Evolutionary conservation across 1,284 basidiomycete species (phyloP), one percentile per base, ranked within the genome.

Genomic region (Hymenochaete sp.): DNA sequence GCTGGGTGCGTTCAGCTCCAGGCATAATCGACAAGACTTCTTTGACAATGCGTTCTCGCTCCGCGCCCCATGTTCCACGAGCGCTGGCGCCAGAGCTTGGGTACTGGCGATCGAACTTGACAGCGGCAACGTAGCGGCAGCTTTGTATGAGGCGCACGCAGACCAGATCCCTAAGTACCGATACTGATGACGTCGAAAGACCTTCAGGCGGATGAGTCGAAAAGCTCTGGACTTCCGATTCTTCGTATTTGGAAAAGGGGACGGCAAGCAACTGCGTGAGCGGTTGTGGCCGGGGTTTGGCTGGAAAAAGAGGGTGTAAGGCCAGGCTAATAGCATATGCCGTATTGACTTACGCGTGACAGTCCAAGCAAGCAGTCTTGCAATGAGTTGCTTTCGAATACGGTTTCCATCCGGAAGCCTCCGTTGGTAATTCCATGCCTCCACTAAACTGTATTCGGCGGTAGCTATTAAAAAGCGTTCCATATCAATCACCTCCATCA

Each of bases 91-190:
- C 54, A 2, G 62, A 64, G 13, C 69, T 63, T 3, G 69, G 62
- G 52, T 84, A 79, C 53, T 74, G 68, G 47, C 75, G 73, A 63
- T 91, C 88, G 26, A 87, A 70, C 59, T 82, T 81, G 52, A 91
- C 73, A 1, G 84, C 84, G 25, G 79, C 76, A 0, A 74, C 67
- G 56, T 84, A 82, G 50, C 77, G 73, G 3, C 87, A 88, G 4
- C 71, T 71, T 56, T 89, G 83, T 25, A 91, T 75, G 3, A 90
- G 72, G 9, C 88, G 78, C 7, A 86, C 75, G 46, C 81, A 87
- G 25, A 89, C 71, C n/a, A 92, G 72, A 55, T 91, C 84, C 59
- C 90, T 87, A 0, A 92, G 62, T 9, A 79, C 66, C 2, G 76
- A 70, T 16, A 81, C 62, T 1, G 77, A 75, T 0, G 65, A 51